Evolutionary conservation across 257 asterid genomes (phyloP).

Genomic region (Mitragyna speciosa): DNA sequence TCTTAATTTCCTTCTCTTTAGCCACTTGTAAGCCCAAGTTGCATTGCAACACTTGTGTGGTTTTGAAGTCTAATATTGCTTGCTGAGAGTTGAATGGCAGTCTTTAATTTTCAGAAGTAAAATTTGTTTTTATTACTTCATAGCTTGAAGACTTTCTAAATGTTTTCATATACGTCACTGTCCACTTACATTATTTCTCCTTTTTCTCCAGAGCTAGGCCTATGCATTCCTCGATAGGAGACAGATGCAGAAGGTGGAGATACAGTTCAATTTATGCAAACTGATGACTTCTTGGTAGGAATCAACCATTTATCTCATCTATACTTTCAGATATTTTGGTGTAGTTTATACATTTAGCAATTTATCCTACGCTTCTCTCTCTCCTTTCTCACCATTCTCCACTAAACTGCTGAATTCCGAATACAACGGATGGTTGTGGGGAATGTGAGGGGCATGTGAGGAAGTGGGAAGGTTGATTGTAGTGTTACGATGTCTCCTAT

Average conservation of each 20-base stretch:
- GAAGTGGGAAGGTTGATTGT: constrained; percentile 33
- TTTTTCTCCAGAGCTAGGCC: constrained; percentile 69
- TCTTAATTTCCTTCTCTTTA: not conserved
- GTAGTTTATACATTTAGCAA: constrained; percentile 3
- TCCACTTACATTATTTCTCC: constrained; percentile 25
- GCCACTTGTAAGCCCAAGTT: too few species aligned
- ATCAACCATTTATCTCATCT: not conserved
- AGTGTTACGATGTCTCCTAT: constrained; percentile 37
- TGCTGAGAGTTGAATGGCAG: not conserved
- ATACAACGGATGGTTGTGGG: not conserved
- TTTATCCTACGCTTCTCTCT: not conserved
- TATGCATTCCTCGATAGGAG: constrained; percentile 72
- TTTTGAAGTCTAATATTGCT: not conserved
- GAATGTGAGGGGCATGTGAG: constrained; percentile 50
- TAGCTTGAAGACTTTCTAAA: not conserved
- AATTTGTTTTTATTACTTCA: not conserved
- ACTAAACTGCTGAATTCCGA: not conserved
- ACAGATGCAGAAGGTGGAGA: constrained; percentile 34
- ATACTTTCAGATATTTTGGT: not conserved
- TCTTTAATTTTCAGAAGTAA: not conserved
- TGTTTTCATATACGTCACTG: not conserved
- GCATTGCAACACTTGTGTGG: too few species aligned
- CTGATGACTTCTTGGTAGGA: constrained; percentile 2
- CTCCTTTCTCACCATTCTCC: not conserved
- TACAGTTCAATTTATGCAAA: constrained; percentile 19